Evolutionary conservation across 768 basidiomycete genomes (phyloP).

Genomic region (Leucosporidium yakuticum): DNA sequence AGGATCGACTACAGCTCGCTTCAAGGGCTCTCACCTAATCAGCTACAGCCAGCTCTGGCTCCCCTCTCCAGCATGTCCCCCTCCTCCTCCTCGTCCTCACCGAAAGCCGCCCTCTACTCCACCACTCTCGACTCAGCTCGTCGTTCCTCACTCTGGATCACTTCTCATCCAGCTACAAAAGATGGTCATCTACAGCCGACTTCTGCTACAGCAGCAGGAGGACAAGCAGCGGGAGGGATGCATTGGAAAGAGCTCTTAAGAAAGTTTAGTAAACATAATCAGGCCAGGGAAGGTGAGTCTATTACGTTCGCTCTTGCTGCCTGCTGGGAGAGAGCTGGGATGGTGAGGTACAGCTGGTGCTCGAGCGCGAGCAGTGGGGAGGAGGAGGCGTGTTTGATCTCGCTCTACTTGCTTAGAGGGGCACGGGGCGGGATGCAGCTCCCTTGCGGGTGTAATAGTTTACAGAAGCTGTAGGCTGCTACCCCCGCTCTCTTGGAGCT

Average conservation of each 20-base stretch:
- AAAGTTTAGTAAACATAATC: slow-evolving; percentile 30
- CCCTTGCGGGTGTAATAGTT: too few species aligned
- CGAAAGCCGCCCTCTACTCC: neutral
- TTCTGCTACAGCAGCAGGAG: neutral
- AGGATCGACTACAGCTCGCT: too few species aligned
- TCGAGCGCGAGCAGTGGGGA: neutral
- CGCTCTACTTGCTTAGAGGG: neutral
- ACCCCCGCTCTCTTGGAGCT: too few species aligned
- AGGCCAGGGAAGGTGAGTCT: slow-evolving; percentile 4
- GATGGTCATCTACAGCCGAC: neutral
- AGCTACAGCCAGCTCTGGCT: too few species aligned
- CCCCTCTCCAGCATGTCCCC: neutral
- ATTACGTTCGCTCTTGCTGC: neutral
- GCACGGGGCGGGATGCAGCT: too few species aligned
- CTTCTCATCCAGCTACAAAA: neutral
- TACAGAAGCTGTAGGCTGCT: too few species aligned
- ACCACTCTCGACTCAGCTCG: neutral
- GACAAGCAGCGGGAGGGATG: neutral
- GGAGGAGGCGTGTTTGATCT: neutral
- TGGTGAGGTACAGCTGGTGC: too few species aligned
- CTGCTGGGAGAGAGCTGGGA: neutral
- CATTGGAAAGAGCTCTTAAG: slow-evolving; percentile 28
- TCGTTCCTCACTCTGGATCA: neutral
- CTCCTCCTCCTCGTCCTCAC: neutral
- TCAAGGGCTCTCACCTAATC: too few species aligned